These are phyloP conservation scores for Pleurozium schreberi DNA, from an alignment of 225 moss, liverwort and hornwort species.

Conservation along the genomic window DNA sequence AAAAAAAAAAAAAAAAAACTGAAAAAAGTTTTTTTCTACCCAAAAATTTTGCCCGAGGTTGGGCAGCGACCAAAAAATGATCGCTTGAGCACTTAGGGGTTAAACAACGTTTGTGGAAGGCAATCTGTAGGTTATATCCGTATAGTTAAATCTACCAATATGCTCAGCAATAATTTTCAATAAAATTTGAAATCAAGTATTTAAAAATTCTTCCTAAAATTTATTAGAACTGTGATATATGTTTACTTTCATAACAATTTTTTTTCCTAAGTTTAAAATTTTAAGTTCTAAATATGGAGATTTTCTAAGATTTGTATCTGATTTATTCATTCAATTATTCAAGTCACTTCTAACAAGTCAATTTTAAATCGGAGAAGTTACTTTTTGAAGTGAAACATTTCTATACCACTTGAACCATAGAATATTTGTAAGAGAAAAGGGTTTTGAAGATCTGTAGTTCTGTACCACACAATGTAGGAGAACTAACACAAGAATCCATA, in stretches of 20 bases:
- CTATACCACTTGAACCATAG: accelerated
- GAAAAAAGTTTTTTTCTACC: no score
- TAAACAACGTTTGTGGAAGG: accelerated
- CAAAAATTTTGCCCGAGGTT: no score
- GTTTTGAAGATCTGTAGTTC: neutral
- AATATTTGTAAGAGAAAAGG: neutral
- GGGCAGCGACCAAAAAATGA: no score
- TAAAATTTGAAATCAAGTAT: neutral
- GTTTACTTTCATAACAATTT: neutral
- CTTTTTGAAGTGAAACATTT: neutral
- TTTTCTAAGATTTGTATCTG: neutral
- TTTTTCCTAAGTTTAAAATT: neutral
- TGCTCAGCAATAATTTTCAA: neutral
- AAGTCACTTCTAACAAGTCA: neutral
- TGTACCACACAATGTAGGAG: neutral
- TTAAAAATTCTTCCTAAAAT: neutral
- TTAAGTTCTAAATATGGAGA: neutral
- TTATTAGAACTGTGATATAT: neutral
- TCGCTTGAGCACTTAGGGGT: no score
- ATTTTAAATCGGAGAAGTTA: accelerated
- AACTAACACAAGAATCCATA: neutral
- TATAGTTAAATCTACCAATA: neutral
- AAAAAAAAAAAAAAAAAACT: no score
- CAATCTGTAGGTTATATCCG: neutral
- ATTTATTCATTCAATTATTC: neutral